Conservation (phyloP, 2,329 filamentous ascomycete genomes). For the Pseudocercospora cruenta region DNA sequence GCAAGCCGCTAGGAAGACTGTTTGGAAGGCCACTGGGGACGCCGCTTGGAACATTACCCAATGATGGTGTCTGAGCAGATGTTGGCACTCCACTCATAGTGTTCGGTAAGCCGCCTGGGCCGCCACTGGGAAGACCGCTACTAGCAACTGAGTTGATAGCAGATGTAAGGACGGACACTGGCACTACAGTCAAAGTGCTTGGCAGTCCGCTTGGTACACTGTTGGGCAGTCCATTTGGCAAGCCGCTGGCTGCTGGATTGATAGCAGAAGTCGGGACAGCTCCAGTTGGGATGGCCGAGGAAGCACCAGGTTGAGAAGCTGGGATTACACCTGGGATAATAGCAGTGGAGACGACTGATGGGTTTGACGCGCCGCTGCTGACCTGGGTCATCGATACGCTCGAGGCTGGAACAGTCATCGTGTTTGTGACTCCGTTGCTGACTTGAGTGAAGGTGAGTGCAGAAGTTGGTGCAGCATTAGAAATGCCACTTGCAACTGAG, state of each 20-base stretch:
- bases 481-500: background rate
- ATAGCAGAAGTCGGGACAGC: background rate
- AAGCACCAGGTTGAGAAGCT: background rate
- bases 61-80: too few species aligned
- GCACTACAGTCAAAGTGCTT: background rate
- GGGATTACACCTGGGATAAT: background rate
- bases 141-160: background rate
- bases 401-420: background rate
- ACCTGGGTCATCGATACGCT: background rate
- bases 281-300: background rate
- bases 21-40: background rate
- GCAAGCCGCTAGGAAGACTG: slow-evolving; percentile 8
- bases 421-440: background rate
- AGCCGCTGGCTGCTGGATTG: background rate
- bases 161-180: background rate
- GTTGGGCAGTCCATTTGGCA: background rate
- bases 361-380: background rate
- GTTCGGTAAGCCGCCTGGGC: too few species aligned
- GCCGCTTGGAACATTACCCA: background rate
- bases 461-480: background rate
- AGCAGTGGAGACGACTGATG: background rate
- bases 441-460: background rate
- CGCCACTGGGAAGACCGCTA: background rate
- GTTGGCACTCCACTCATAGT: too few species aligned
- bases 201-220: background rate